Evolutionary conservation across 108 stramenopile genomes (phyloP).

Genomic region (Cyclotella baltica): DNA sequence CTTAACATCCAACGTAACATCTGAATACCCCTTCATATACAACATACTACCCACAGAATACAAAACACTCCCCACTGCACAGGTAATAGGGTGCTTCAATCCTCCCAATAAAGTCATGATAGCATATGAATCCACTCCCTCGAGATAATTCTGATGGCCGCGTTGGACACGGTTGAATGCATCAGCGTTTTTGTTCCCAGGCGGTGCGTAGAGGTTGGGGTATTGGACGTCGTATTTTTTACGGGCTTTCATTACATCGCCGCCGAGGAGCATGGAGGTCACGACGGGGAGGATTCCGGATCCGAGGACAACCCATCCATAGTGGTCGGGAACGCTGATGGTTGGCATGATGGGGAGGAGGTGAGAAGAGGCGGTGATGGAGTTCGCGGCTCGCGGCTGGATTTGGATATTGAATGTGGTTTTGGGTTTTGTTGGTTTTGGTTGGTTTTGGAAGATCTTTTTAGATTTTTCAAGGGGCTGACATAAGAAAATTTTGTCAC

Average conservation of each 20-base stretch:
- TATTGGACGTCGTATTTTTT: constrained; percentile 66
- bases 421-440: too few relatives aligned
- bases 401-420: too few relatives aligned
- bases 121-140: constrained; percentile 52
- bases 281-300: constrained; percentile 57
- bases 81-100: constrained; percentile 71
- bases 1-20: constrained; percentile 71
- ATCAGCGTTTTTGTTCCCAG: constrained; percentile 84
- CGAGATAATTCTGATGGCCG: constrained; percentile 82
- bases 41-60: constrained; percentile 61
- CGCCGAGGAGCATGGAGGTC: constrained; percentile 41
- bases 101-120: constrained; percentile 79
- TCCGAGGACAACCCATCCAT: constrained; percentile 39
- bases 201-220: constrained; percentile 87
- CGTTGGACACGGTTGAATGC: constrained; percentile 92
- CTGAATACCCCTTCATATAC: constrained; percentile 74
- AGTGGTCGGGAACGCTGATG: constrained; percentile 23
- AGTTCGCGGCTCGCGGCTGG: too few relatives aligned
- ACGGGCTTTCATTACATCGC: constrained; percentile 78
- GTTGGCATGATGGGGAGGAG: too few relatives aligned
- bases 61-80: constrained; percentile 49
- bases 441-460: too few relatives aligned
- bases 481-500: too few relatives aligned
- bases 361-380: too few relatives aligned
- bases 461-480: too few relatives aligned